Evolutionary conservation across 257 asterid species (phyloP), one percentile per base, ranked within the genome.

Genomic region (Jasminum sambac): DNA sequence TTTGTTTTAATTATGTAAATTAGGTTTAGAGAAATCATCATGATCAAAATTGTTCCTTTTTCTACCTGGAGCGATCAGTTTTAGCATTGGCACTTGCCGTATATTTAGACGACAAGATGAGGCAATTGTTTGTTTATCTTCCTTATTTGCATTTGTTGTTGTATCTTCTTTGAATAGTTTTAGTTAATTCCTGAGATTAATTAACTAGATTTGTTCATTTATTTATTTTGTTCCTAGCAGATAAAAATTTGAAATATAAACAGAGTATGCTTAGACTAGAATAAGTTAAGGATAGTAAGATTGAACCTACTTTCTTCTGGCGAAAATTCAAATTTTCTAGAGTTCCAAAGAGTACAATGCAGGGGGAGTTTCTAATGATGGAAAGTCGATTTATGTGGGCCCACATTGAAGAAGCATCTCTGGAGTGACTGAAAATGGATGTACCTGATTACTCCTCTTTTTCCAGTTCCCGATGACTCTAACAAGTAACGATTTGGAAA

Each of bases 371-470:
- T 91, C 81, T 72, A 92, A 95, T 71, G 96, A 91, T 74, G 81
- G 83, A 68, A 91, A 80, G 71, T 91, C 99, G 14, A 79, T 91
- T 59, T 88, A 77, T 72, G 76, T 95, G 3, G 98, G 99, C 34
- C 98, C 99, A 0, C 98, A 98, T 64, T 95, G 98, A 21, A 86
- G 98, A 82, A 91, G 95, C 85, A 95, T 95, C 75, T 95, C 98
- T 36, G 98, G 98, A 34, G 97, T 95, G 81, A 89, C 98, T 50
- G 98, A 91, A 77, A 95, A 91, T 71, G 99, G 99, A 74, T 95
- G 89, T 91, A 84, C 64, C 58, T 91, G 41, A 87, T 95, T 76
- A 87, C 92, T 52, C 99, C 98, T 34, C 95, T 91, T 73, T 38
- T 84, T 44, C 95, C 98, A 0, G 66, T 88, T 72, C 86, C 79